A percentile compares a stretch with the other conserved stretches of the same genome.
These are phyloP conservation scores for Trichoderma parareesei DNA, from an alignment of 495 filamentous ascomycete genomes.

Conservation along the genomic window DNA sequence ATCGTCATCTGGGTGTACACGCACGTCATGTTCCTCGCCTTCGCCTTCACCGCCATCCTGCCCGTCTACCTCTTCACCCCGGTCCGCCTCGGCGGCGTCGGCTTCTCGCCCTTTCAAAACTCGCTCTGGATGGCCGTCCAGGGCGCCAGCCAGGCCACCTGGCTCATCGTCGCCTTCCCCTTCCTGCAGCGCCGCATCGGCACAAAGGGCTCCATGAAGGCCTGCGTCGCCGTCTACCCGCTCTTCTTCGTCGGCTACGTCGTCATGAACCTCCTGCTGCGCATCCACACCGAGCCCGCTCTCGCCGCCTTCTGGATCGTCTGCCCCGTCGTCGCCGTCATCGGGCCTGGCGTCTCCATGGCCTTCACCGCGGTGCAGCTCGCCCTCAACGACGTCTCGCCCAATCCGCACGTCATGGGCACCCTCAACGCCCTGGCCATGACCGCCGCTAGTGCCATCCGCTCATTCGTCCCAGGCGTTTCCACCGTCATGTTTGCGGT, in stretches of 20 bases:
- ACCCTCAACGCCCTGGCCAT: constrained; percentile 59
- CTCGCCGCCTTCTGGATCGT: constrained; percentile 48
- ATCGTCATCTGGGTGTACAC: constrained; percentile 54
- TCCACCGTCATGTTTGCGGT: constrained; percentile 55
- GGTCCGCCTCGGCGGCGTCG: constrained; percentile 48
- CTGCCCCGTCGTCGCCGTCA: constrained; percentile 26
- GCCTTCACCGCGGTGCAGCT: constrained; percentile 61
- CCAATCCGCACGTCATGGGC: constrained; percentile 48
- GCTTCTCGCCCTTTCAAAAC: constrained; percentile 50
- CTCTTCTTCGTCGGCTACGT: constrained; percentile 47
- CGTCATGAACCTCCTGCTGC: constrained; percentile 44
- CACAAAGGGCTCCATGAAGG: constrained; percentile 50
- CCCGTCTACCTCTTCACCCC: constrained; percentile 57
- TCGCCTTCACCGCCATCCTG: constrained; percentile 54
- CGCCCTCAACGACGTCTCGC: constrained; percentile 59
- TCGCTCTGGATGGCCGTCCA: constrained; percentile 50
- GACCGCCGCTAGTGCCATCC: constrained; percentile 40
- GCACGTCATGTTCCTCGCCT: constrained; percentile 53
- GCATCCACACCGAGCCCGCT: constrained; percentile 21
- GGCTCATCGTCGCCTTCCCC: constrained; percentile 58
- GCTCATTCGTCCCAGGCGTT: constrained; percentile 52
- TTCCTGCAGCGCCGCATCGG: constrained; percentile 48
- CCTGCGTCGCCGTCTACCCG: constrained; percentile 48
- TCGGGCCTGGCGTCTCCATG: constrained; percentile 57
- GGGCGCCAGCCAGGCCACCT: constrained; percentile 53